These are phyloP conservation scores for Xylariaceae sp. DNA, from an alignment of 2,329 filamentous ascomycete genomes.

Conservation along the genomic window DNA sequence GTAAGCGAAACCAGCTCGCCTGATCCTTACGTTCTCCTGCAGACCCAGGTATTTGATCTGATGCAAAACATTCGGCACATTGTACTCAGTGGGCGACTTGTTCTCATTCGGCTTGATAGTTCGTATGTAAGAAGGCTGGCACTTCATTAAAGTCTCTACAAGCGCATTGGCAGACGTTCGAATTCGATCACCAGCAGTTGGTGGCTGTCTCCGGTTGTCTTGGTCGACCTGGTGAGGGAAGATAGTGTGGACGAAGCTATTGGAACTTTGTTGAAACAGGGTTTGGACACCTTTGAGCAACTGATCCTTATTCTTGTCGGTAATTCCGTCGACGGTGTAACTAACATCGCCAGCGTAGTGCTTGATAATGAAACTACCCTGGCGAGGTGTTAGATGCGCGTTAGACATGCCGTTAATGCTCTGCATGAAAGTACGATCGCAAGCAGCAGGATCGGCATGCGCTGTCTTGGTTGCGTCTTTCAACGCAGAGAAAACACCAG, in stretches of 20 bases:
- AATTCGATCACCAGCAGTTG: slow-evolving; percentile 94
- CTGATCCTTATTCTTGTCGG: slow-evolving; percentile 99
- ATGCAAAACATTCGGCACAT: slow-evolving; percentile 86
- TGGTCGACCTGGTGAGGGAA: slow-evolving; percentile 94
- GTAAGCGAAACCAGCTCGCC: slow-evolving; percentile 93
- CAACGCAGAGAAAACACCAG: slow-evolving; percentile 89
- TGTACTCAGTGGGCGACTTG: slow-evolving; percentile 92
- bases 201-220: slow-evolving; percentile 90
- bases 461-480: slow-evolving; percentile 99
- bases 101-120: slow-evolving; percentile 99
- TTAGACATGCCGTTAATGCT: slow-evolving; percentile 88
- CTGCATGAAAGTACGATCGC: slow-evolving; percentile 93
- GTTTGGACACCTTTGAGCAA: slow-evolving; percentile 90
- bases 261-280: slow-evolving; percentile 77
- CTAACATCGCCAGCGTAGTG: slow-evolving; percentile 97
- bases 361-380: slow-evolving; percentile 97
- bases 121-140: slow-evolving; percentile 93
- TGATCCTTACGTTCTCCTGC: slow-evolving; percentile 98
- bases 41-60: slow-evolving; percentile 98
- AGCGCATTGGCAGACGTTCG: slow-evolving; percentile 91
- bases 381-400: slow-evolving; percentile 83
- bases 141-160: slow-evolving; percentile 94
- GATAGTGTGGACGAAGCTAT: slow-evolving; percentile 78
- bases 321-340: slow-evolving; percentile 94
- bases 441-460: slow-evolving; percentile 89